Evolutionary conservation across 495 filamentous ascomycete species (phyloP), one percentile per base, ranked within the genome.

Genomic region (Cenococcum geophilum): DNA sequence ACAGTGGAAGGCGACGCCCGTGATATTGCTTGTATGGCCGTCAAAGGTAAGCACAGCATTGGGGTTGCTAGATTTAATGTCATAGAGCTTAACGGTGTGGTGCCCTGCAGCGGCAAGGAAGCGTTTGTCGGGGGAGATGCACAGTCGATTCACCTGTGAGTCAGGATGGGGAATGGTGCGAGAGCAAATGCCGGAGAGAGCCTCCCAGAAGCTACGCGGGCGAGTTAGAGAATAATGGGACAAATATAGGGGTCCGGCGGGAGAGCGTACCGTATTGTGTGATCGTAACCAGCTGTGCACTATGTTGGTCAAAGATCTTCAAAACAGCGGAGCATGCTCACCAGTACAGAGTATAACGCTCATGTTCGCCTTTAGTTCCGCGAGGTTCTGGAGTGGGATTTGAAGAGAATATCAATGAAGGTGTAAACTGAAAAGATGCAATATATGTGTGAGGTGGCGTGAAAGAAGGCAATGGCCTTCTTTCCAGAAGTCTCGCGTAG

Each of bases 141-240:
- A 97, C 2, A 98, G 88, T 20, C 93, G 88, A 73, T 98, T 98
- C 66, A 98, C 93, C 75, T 98, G 95, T 0, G 92, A 97, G 71
- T 97, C 93, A 3, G 93, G 88, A 70, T 97, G 92, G 68, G 97
- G 95, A 63, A 98, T 97, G 14, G 91, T 97, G 51, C 93, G 89
- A 4, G 91, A 96, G 76, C 93, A 98, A 60, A 98, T 97, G 25
- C 93, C 93, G 5, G 91, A 96, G 51, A 98, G 83, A 4, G 93
- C 93, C 73, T 98, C 93, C 93, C 93, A 98, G 79, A 98, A 98
- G 57, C 91, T 95, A 66, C 11, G 40, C 12, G 25, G 23, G 36
- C 12, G 20, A 16, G 22, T 20, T 8, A 55, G 57, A 62, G 52
- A 6, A 32, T 6, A 20, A 48, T 22, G 18, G 25, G 27, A 5